Evolutionary conservation across 108 stramenopile genomes (phyloP), one percentile per base, ranked within the genome.

Genomic region (Bacterosira constricta): DNA sequence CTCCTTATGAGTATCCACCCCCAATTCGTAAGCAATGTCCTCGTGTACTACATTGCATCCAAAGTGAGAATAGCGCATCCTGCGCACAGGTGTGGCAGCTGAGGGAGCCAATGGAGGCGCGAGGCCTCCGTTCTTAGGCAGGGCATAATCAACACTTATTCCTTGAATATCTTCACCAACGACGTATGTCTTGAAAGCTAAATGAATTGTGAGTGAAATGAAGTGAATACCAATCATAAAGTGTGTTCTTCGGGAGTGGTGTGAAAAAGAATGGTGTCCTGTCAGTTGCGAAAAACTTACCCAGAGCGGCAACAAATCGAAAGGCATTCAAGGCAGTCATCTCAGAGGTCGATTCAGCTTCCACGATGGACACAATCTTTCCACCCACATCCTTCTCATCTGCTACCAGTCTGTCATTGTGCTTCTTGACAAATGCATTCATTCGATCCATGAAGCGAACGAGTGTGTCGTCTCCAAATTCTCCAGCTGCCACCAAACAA

Each of bases 21-120:
- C 89, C 26, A 76, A 53, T 4, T 71, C 72, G 47, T 84, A 91
- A 10, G 93, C 93, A 30, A 94, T 51, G 68, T 94, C 93, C 71
- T 94, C 93, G 62, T 94, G 93, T 1, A 94, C 87, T 5, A 94
- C 93, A 63, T 94, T 94, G 73, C 93, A 94, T 25, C 83, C 88
- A 74, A 94, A 90, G 54, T 94, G 93, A 25, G 88, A 90, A 70
- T 94, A 94, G 11, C 93, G 79, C 90, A 94, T 91, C 36, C 93
- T 73, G 44, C 89, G 88, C 25, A 91, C 20, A 35, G 90, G 89
- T n/a, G 25, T 59, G 12, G 32, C 63, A 49, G 65, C 72, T 35
- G 79, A 64, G 5, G 52, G 23, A 0, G 50, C 21, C 0, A 91
- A 66, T 23, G 62, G 52, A 23, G 93, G 93, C 4, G 71, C 71